These are phyloP conservation scores for Pseudocercospora fuligena DNA, from an alignment of 2,329 filamentous ascomycete genomes.

Conservation along the genomic window DNA sequence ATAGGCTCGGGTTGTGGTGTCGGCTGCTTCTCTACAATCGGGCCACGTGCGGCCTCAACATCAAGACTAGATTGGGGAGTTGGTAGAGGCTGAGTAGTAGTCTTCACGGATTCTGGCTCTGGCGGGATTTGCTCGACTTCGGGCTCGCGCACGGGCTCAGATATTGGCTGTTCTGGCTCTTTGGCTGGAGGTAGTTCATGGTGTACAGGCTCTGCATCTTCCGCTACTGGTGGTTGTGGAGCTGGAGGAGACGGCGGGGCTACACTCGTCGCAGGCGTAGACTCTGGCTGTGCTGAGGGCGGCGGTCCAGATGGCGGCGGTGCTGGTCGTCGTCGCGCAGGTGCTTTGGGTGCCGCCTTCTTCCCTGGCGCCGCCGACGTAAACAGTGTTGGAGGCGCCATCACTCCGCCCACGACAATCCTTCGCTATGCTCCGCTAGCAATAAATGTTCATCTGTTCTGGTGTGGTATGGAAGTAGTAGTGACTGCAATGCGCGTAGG, in stretches of 20 bases:
- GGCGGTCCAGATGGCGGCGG: constrained; percentile 23
- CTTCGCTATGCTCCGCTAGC: not conserved
- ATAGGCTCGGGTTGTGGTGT: not conserved
- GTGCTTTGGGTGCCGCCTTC: constrained; percentile 55
- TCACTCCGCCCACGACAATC: constrained; percentile 14
- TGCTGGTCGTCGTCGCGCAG: constrained; percentile 48
- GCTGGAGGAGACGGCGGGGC: constrained; percentile 27
- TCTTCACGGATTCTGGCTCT: not conserved
- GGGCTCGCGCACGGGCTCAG: constrained; percentile 24
- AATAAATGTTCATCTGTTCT: not conserved
- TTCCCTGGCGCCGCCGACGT: constrained; percentile 59
- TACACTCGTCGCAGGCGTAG: not conserved
- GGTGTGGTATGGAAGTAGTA: not conserved
- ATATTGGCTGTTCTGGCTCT: constrained; percentile 23
- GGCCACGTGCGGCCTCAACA: constrained; percentile 7
- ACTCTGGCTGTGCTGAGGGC: constrained; percentile 24
- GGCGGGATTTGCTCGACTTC: constrained; percentile 14
- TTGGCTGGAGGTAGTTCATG: not conserved
- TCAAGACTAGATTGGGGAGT: constrained; percentile 16
- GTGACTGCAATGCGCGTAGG: not conserved
- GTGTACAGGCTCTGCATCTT: constrained; percentile 6
- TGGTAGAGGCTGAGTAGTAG: constrained; percentile 22
- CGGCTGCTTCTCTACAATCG: not conserved
- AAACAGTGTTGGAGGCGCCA: constrained; percentile 49
- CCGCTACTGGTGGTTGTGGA: constrained; percentile 18